A percentile compares a stretch with the other conserved stretches of the same genome.
phyloP scores from a whole-genome alignment of 192 early-diverging fungal species.

The Rhizophagus clarus region DNA sequence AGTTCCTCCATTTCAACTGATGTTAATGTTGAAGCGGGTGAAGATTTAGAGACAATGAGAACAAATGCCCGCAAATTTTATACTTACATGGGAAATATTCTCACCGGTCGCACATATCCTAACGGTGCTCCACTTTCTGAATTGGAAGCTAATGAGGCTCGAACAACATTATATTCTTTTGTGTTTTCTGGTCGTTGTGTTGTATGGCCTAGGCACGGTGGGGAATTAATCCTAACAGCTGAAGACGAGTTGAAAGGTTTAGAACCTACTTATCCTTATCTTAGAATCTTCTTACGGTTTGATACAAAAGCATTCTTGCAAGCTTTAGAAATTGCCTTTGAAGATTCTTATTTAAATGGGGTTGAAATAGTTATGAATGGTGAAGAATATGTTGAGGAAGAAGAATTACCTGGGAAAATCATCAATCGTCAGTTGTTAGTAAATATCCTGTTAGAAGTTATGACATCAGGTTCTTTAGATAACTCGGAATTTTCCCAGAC shows the following conservation, averaged over 20 bases:
- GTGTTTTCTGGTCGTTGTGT: constrained; percentile 64
- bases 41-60: constrained; percentile 35
- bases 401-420: constrained; percentile 54
- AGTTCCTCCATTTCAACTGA: neutral
- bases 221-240: constrained; percentile 55
- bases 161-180: constrained; percentile 59
- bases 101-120: constrained; percentile 54
- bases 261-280: constrained; percentile 65
- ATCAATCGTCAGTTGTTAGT: constrained; percentile 62
- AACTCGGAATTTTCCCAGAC: constrained; percentile 43
- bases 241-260: constrained; percentile 50
- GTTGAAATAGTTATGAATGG: constrained; percentile 44
- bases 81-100: constrained; percentile 52
- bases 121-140: constrained; percentile 45
- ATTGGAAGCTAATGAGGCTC: constrained; percentile 48
- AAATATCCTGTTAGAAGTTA: constrained; percentile 60
- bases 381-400: constrained; percentile 40
- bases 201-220: constrained; percentile 59
- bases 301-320: constrained; percentile 56
- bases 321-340: constrained; percentile 58
- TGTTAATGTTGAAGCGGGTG: neutral
- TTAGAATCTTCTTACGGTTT: constrained; percentile 52
- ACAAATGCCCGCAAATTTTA: constrained; percentile 54
- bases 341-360: constrained; percentile 62
- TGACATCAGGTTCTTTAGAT: constrained; percentile 40